Evolutionary conservation across 495 filamentous ascomycete genomes (phyloP), one percentile per base, ranked within the genome.

Genomic region (Cercophora scortea): DNA sequence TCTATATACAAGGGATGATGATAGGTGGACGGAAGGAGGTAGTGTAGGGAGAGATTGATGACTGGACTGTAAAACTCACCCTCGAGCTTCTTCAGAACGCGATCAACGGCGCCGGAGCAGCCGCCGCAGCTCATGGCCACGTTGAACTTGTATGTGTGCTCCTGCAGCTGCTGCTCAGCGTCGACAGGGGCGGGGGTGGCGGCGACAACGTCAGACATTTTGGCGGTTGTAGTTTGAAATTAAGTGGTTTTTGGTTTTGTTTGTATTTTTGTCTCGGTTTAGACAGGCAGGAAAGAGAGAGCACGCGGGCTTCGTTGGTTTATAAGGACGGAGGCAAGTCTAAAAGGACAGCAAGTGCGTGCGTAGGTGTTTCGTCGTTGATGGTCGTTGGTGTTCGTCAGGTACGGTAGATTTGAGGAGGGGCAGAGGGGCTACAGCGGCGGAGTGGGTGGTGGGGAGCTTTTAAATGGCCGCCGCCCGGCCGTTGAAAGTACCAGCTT

Each of bases 81-180:
- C 10, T 96, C 87, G 0, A 95, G 79, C 71, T 85, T 95, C 69
- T 87, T 91, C n/a, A 98, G 79, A n/a, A 96, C 89, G n/a, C 89
- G 77, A 61, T 93, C 87, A 7, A 98, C 70, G 12, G 79, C 77
- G 51, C 76, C 74, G 0, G 82, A 84, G 73, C 80, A 85, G 61
- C 85, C 83, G 62, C 80, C 74, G 67, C 81, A 83, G 66, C 68
- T 71, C 77, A 84, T 85, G 67, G 64, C 73, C 61, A 89, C 77
- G 59, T 75, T 76, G 74, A 91, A 90, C 51, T 78, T 70, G 75
- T 83, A 84, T n/a, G 63, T 75, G 65, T 79, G 76, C 42, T 70
- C 58, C 42, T 41, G 5, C 25, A 5, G 25, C 25, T 25, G 25
- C 25, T 2, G 25, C 25, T 25, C 25, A 5, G 25, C 47, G 17